Evolutionary conservation across 1,284 basidiomycete genomes (phyloP).

Genomic region (Microbotryum lychnidis-dioicae): DNA sequence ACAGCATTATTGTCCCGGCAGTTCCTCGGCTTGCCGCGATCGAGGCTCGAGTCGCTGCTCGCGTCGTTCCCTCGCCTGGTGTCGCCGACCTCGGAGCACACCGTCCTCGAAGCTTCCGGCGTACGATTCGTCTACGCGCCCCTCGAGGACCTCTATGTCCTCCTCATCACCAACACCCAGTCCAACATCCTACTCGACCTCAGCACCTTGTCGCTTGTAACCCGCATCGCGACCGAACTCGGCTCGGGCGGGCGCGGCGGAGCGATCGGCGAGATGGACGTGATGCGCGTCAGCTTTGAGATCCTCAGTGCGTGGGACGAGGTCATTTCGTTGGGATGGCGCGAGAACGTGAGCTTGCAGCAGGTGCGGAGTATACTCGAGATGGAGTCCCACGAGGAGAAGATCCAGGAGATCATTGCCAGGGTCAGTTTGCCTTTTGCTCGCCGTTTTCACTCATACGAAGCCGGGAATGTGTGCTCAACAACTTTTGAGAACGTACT

Average conservation of each 20-base stretch:
- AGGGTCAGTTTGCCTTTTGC: conserved; percentile 50
- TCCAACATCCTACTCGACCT: conserved; percentile 99
- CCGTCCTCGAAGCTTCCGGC: conserved; percentile 65
- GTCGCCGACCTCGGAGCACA: conserved; percentile 85
- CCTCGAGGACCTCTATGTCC: conserved; percentile 93
- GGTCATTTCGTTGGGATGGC: conserved; percentile 86
- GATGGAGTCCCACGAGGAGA: conserved; percentile 99
- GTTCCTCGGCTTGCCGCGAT: conserved; percentile 85
- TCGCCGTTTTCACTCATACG: neutral
- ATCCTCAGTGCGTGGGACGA: conserved; percentile 94
- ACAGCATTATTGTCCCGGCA: conserved; percentile 92
- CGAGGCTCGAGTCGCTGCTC: conserved; percentile 88
- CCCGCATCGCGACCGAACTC: conserved; percentile 86
- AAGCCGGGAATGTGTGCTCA: neutral
- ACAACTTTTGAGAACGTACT: neutral
- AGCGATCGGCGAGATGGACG: conserved; percentile 79
- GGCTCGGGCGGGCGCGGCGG: conserved; percentile 52
- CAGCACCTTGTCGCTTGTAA: conserved; percentile 86
- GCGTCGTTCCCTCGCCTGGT: conserved; percentile 97
- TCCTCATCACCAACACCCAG: conserved; percentile 95
- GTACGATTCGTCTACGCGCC: conserved; percentile 98
- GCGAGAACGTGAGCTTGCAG: conserved; percentile 84
- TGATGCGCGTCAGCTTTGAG: conserved; percentile 87
- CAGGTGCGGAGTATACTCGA: conserved; percentile 89
- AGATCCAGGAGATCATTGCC: conserved; percentile 98